Conservation (phyloP, 139 green algal genomes). For the Tetradesmus obliquus region DNA sequence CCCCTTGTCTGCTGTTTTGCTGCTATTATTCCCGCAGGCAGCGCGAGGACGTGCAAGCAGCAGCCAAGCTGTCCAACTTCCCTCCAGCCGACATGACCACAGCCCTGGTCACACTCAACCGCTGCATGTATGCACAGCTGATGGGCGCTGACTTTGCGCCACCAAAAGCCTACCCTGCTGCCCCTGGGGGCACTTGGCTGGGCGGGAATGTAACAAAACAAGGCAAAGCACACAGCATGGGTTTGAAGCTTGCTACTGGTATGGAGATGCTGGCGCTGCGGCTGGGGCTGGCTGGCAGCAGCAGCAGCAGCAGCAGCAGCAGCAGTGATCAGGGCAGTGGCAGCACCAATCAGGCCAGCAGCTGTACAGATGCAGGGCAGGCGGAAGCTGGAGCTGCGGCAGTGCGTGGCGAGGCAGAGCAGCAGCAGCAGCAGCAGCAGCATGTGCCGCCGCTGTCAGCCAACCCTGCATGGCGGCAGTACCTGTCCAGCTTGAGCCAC, state of each 20-base stretch:
- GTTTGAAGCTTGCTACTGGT: constrained; percentile 78
- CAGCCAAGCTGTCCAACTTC: constrained; percentile 51
- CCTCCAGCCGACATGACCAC: constrained; percentile 52
- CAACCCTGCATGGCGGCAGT: constrained; percentile 61
- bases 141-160: constrained; percentile 69
- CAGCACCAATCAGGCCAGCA: background rate
- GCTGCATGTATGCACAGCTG: constrained; percentile 81
- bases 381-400: background rate
- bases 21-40: constrained; percentile 40
- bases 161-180: constrained; percentile 55
- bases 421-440: constrained; percentile 32
- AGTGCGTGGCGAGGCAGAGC: background rate
- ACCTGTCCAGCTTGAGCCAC: constrained; percentile 47
- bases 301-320: background rate
- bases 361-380: background rate
- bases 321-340: background rate
- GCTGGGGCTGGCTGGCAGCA: background rate
- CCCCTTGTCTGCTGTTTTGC: no score
- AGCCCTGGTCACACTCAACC: constrained; percentile 58
- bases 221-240: constrained; percentile 61
- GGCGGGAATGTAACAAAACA: background rate
- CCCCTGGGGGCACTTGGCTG: constrained; percentile 31
- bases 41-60: constrained; percentile 62
- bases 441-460: background rate
- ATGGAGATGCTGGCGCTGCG: constrained; percentile 74